A percentile compares a stretch with the other conserved stretches of the same genome.
phyloP scores from a whole-genome alignment of 139 green algal species.

The Tetraselmis striata region DNA sequence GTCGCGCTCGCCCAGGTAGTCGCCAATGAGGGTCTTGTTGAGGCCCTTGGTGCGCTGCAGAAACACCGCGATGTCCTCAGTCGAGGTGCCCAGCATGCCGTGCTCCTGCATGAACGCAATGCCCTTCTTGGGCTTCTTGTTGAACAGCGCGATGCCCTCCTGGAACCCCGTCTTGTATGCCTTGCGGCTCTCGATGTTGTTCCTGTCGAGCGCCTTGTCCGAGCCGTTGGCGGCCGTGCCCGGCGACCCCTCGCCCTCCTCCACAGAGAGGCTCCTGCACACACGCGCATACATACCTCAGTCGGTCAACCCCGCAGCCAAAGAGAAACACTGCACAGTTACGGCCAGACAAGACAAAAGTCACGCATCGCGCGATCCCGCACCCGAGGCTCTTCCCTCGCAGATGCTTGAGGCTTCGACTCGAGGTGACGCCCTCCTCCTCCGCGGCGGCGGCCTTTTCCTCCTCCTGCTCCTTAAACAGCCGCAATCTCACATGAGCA shows the following conservation, averaged over 20 bases:
- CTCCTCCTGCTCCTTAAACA: neutral
- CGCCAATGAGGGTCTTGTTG: slow-evolving; percentile 89
- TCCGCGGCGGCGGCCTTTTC: no score
- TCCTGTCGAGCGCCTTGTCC: slow-evolving; percentile 7
- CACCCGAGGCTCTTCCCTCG: neutral
- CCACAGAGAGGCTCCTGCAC: neutral
- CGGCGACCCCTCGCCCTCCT: neutral
- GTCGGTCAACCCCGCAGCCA: no score
- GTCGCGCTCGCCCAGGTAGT: slow-evolving; percentile 95
- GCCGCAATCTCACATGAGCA: no score
- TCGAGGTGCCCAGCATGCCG: slow-evolving; percentile 64
- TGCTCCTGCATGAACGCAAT: slow-evolving; percentile 69
- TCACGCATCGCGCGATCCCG: no score
- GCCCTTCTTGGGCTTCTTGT: slow-evolving; percentile 95
- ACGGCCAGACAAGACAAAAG: no score
- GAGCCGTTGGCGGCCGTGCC: neutral
- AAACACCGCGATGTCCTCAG: slow-evolving; percentile 69
- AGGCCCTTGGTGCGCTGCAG: slow-evolving; percentile 56
- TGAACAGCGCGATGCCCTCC: slow-evolving; percentile 90
- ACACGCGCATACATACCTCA: no score
- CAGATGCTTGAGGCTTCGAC: neutral
- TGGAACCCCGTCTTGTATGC: slow-evolving; percentile 67
- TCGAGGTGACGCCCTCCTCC: neutral
- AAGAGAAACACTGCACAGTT: no score
- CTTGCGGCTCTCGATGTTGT: slow-evolving; percentile 58